These are phyloP conservation scores for Craspedostauros australis DNA, from an alignment of 108 stramenopile genomes.

Conservation along the genomic window DNA sequence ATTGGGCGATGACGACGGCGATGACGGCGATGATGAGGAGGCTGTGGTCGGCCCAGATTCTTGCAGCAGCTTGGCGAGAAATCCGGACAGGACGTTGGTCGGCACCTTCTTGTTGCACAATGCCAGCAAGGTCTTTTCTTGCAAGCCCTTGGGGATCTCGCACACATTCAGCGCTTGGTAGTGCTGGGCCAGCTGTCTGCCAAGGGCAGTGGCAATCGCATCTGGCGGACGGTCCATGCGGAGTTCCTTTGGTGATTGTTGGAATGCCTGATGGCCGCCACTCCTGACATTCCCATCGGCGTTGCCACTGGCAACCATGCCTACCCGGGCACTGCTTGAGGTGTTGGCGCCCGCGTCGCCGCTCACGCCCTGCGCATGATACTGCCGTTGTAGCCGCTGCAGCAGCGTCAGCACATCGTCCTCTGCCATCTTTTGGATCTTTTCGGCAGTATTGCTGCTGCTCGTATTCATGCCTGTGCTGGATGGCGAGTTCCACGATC, in stretches of 20 bases:
- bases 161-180: slow-evolving; percentile 1
- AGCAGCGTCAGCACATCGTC: slow-evolving; percentile 11
- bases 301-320: too few relatives aligned
- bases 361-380: not conserved
- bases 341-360: not conserved
- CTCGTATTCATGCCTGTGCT: too few relatives aligned
- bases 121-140: slow-evolving; percentile 15
- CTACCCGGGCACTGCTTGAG: too few relatives aligned
- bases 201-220: slow-evolving; percentile 21
- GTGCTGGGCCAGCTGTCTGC: slow-evolving; percentile 19
- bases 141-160: slow-evolving; percentile 5
- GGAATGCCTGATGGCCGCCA: too few relatives aligned
- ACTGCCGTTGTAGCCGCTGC: slow-evolving; percentile 27
- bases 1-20: not conserved
- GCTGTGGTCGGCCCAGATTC: not conserved
- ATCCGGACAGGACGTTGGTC: slow-evolving; percentile 8
- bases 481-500: too few relatives aligned
- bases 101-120: slow-evolving; percentile 7
- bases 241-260: not conserved
- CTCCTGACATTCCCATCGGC: too few relatives aligned
- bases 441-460: too few relatives aligned
- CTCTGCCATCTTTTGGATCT: slow-evolving; percentile 11
- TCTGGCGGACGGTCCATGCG: slow-evolving; percentile 20
- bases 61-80: slow-evolving; percentile 10
- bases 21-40: not conserved